Evolutionary conservation across 2,329 filamentous ascomycete species (phyloP), one percentile per base, ranked within the genome.

Genomic region (Microsporum audouinii): DNA sequence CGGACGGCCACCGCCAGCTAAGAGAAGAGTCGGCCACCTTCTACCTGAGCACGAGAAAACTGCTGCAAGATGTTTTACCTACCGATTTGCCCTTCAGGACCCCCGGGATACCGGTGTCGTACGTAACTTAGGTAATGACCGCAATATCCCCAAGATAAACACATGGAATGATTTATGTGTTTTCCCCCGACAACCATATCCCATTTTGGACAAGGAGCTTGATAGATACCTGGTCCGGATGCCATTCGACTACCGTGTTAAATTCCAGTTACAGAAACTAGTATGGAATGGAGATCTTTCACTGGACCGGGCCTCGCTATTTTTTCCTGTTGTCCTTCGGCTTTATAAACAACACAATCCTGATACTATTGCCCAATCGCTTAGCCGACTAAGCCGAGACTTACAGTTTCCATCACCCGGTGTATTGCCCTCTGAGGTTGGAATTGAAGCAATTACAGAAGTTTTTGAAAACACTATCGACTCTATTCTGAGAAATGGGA

Each of bases 211-310:
- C 8, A 55, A 34, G 23, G 60, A 63, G 17, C 65, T 68, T 51
- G 56, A 58, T 4, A 29, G 2, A 2, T 66, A 64, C 43, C n/a
- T 69, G 39, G 31, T 49, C 23, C 5, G n/a, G 5, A 38, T 61
- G 5, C 70, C 64, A 1, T 66, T 83, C 61, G 73, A 81, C 3
- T 88, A 84, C 64, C 69, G 73, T 0, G 67, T 85, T 0, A 75
- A 82, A 4, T 88, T 84, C 66, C 85, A 88, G 65, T 73, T 88
- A 3, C 80, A 87, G 58, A 80, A 79, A 14, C 72, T 91, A 3
- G 82, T 84, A 0, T 77, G 79, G 66, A 87, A 88, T 65, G 83
- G 82, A 27, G 83, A 81, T 60, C 75, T 90, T 0, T 75, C 82
- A 10, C 86, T 87, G 0, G 66, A 68, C 0, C 80, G 74, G 0